Evolutionary conservation across 139 green algal genomes (phyloP).

Genomic region (Zygnema cylindricum): DNA sequence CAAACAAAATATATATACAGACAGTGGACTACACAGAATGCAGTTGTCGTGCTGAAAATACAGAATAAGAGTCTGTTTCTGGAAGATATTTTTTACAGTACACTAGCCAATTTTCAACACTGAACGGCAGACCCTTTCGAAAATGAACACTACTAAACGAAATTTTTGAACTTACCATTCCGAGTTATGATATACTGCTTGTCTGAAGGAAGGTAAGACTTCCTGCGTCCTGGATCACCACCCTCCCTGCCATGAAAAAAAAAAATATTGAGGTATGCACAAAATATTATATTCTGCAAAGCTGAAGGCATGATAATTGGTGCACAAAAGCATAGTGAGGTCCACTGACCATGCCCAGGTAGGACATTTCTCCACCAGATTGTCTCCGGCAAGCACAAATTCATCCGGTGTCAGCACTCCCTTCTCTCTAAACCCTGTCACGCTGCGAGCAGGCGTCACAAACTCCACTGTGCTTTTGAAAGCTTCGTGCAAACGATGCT

Average conservation of each 20-base stretch:
- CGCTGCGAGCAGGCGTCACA: constrained; percentile 40
- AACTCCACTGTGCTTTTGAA: constrained; percentile 46
- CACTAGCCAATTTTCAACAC: too few relatives aligned
- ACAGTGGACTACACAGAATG: too few relatives aligned
- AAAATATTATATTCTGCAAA: not conserved
- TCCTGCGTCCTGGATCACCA: constrained; percentile 28
- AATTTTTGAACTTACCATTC: constrained; percentile 51
- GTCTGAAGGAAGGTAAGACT: constrained; percentile 49
- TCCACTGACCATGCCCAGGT: constrained; percentile 65
- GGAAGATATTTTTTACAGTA: too few relatives aligned
- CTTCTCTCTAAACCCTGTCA: constrained; percentile 35
- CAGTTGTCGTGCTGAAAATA: too few relatives aligned
- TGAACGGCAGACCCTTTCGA: too few relatives aligned
- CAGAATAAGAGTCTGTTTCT: too few relatives aligned
- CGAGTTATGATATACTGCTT: constrained; percentile 60
- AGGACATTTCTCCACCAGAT: constrained; percentile 65
- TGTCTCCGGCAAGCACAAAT: constrained; percentile 69
- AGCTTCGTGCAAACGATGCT: constrained; percentile 49
- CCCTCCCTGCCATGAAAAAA: constrained; percentile 33
- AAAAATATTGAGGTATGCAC: not conserved
- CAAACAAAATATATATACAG: too few relatives aligned
- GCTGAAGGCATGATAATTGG: not conserved
- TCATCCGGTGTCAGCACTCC: constrained; percentile 70
- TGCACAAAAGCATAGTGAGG: not conserved
- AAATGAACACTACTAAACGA: too few relatives aligned